A percentile compares a stretch with the other conserved stretches of the same genome.
Conservation (phyloP, 2,329 filamentous ascomycete genomes). For the Venturia asperata region DNA sequence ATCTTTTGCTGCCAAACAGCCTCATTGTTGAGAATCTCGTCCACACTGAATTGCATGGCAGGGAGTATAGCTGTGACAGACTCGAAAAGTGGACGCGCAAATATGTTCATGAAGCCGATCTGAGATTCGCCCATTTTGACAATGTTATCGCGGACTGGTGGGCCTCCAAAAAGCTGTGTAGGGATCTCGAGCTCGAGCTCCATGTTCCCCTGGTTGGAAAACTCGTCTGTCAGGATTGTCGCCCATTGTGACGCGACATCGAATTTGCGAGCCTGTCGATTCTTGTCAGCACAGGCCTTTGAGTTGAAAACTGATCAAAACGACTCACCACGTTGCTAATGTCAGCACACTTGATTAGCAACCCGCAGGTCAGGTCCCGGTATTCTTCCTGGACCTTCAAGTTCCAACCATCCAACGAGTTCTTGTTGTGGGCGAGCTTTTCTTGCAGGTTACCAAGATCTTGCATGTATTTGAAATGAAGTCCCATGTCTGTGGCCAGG, state of each 20-base stretch:
- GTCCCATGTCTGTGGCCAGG: slow-evolving; percentile 90
- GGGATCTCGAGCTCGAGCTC: slow-evolving; percentile 80
- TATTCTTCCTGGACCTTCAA: slow-evolving; percentile 68
- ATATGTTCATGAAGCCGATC: slow-evolving; percentile 93
- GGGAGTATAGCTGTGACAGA: slow-evolving; percentile 82
- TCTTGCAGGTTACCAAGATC: slow-evolving; percentile 74
- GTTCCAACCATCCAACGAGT: slow-evolving; percentile 64
- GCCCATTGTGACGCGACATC: slow-evolving; percentile 83
- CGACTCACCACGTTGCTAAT: slow-evolving; percentile 90
- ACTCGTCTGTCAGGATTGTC: slow-evolving; percentile 88
- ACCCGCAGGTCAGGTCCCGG: slow-evolving; percentile 73
- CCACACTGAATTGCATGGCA: slow-evolving; percentile 72
- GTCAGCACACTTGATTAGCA: slow-evolving; percentile 96
- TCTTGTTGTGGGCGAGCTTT: slow-evolving; percentile 61
- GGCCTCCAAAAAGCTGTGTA: slow-evolving; percentile 72
- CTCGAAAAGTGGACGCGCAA: slow-evolving; percentile 85
- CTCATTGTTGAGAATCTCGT: slow-evolving; percentile 74
- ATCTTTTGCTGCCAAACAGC: slow-evolving; percentile 64
- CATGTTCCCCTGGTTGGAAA: slow-evolving; percentile 87
- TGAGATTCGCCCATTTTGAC: slow-evolving; percentile 80
- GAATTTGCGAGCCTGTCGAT: slow-evolving; percentile 68
- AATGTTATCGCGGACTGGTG: slow-evolving; percentile 74
- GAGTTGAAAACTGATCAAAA: background rate
- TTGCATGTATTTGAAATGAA: slow-evolving; percentile 96
- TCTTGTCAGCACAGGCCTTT: slow-evolving; percentile 25